Percentiles rank a stretch among this genome's conserved stretches.
phyloP scores from a whole-genome alignment of 1,284 basidiomycete genomes.

The Thecaphora thlaspeos region DNA sequence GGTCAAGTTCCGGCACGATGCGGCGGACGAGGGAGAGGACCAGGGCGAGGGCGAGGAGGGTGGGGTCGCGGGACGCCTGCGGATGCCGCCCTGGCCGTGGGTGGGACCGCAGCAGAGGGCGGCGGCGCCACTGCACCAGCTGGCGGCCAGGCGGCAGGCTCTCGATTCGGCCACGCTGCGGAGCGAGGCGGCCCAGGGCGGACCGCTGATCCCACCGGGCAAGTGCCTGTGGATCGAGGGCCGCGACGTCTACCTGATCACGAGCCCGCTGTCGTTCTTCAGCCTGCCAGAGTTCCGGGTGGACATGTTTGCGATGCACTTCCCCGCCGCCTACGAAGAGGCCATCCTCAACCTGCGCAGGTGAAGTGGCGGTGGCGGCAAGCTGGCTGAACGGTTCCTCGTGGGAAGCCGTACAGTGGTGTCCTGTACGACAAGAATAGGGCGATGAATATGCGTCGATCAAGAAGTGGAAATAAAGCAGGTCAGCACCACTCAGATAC shows the following conservation, averaged over 20 bases:
- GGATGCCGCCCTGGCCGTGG: slow-evolving; percentile 48
- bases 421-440: too few species aligned
- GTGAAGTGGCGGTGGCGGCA: slow-evolving; percentile 1
- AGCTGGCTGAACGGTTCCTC: too few species aligned
- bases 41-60: slow-evolving; percentile 2
- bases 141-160: slow-evolving; percentile 42
- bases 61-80: background rate
- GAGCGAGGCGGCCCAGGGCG: slow-evolving; percentile 46
- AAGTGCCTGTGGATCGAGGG: slow-evolving; percentile 45
- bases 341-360: slow-evolving; percentile 38
- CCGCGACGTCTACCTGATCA: slow-evolving; percentile 39
- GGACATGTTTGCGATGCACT: slow-evolving; percentile 52
- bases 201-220: slow-evolving; percentile 50
- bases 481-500: too few species aligned
- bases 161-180: slow-evolving; percentile 47
- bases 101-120: slow-evolving; percentile 36
- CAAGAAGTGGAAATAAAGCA: too few species aligned
- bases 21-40: slow-evolving; percentile 7
- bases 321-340: slow-evolving; percentile 54
- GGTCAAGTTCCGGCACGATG: slow-evolving; percentile 40
- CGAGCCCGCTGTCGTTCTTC: slow-evolving; percentile 51
- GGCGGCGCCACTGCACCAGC: slow-evolving; percentile 42
- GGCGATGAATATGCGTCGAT: too few species aligned
- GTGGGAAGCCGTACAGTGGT: too few species aligned
- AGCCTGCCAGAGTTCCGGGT: slow-evolving; percentile 44